Evolutionary conservation across 2,329 filamentous ascomycete genomes (phyloP).

Genomic region (Neospermospora avenae): DNA sequence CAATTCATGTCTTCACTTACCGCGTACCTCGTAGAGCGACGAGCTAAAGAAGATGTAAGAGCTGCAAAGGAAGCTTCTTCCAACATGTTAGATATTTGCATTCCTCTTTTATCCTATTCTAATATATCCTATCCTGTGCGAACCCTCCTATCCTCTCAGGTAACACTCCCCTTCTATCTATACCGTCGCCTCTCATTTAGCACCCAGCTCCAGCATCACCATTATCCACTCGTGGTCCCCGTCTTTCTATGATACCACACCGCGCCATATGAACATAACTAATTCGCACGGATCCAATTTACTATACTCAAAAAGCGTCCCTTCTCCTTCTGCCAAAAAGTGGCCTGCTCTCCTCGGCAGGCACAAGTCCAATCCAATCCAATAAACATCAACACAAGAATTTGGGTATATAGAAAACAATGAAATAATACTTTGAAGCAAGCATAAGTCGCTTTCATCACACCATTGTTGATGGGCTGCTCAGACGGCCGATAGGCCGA

Average conservation of each 20-base stretch:
- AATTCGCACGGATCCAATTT: background rate
- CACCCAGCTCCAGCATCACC: background rate
- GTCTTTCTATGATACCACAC: background rate
- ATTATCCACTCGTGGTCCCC: constrained; percentile 9
- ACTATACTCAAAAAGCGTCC: background rate
- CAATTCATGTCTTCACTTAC: too few relatives aligned
- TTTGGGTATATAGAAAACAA: constrained; percentile 34
- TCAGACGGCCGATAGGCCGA: constrained; percentile 25
- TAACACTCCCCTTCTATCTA: constrained; percentile 3
- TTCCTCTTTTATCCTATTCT: constrained; percentile 7
- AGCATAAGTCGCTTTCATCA: background rate
- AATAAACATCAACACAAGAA: constrained; percentile 29
- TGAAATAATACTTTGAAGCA: constrained; percentile 6
- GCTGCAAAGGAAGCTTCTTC: background rate
- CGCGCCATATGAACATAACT: constrained; percentile 17
- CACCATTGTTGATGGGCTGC: too few relatives aligned
- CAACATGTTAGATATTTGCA: constrained; percentile 7
- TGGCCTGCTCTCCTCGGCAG: constrained; percentile 3
- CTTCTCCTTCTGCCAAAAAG: constrained; percentile 4
- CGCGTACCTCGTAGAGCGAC: too few relatives aligned
- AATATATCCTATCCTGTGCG: background rate
- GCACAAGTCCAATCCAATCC: constrained; percentile 14
- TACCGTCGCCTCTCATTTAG: background rate
- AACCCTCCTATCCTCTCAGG: background rate
- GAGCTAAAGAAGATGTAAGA: too few relatives aligned